Percentiles rank a stretch among this genome's conserved stretches.
Conservation (phyloP, 176 grass and related monocot genomes). For the Bonia amplexicaulis region DNA sequence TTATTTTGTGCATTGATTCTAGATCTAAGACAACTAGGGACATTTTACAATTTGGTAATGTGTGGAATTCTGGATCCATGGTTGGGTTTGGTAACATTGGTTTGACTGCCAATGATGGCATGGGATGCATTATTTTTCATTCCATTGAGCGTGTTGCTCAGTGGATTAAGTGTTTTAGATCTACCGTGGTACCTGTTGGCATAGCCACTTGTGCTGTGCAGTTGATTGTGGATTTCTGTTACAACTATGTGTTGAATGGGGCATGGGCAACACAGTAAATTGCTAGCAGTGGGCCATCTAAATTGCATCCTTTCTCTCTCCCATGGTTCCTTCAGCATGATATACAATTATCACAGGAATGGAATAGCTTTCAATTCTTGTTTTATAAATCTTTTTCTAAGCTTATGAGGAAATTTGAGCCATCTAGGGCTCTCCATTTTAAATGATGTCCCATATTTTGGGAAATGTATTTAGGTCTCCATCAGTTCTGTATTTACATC, state of each 20-base stretch:
- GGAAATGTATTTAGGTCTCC: not conserved
- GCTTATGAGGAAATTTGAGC: not conserved
- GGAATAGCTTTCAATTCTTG: not conserved
- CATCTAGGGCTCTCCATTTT: not conserved
- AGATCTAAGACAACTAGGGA: constrained; percentile 30
- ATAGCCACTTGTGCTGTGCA: not conserved
- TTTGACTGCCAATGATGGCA: constrained; percentile 24
- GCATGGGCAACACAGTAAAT: constrained; percentile 16
- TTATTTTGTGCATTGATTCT: constrained; percentile 39
- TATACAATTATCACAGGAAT: not conserved
- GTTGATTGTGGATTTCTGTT: not conserved
- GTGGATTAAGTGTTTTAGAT: constrained; percentile 17
- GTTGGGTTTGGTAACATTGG: constrained; percentile 13
- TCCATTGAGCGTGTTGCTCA: not conserved
- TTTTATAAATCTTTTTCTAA: not conserved
- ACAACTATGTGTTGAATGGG: not conserved
- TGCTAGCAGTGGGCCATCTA: not conserved
- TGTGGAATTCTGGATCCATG: constrained; percentile 29
- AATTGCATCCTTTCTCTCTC: not conserved
- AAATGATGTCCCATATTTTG: not conserved
- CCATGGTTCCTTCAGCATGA: not conserved
- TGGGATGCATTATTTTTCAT: constrained; percentile 18
- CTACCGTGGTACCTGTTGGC: not conserved
- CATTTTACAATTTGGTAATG: constrained; percentile 21
- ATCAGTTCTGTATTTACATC: not conserved